phyloP scores from a whole-genome alignment of 768 basidiomycete species.

The Podaxis carcinomalis region DNA sequence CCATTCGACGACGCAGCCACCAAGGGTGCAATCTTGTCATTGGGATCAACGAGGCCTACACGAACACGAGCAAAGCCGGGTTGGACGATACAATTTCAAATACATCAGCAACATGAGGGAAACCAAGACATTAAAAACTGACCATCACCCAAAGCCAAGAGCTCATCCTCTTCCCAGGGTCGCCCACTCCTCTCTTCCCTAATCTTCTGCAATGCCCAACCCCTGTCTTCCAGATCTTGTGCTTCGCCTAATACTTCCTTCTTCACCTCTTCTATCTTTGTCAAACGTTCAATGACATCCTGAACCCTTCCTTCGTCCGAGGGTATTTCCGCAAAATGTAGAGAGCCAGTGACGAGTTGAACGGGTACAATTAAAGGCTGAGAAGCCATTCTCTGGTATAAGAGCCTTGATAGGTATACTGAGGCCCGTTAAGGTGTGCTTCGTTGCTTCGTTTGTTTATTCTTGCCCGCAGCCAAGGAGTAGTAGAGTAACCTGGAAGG shows the following conservation, averaged over 20 bases:
- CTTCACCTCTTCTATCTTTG: constrained; percentile 43
- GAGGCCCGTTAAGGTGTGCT: neutral
- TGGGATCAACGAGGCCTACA: constrained; percentile 47
- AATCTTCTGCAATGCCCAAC: constrained; percentile 70
- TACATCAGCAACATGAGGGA: neutral
- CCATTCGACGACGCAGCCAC: constrained; percentile 33
- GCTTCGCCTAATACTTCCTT: constrained; percentile 43
- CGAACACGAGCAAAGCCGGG: neutral
- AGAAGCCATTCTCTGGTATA: constrained; percentile 13
- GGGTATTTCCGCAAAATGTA: constrained; percentile 59
- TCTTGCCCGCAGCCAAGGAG: neutral
- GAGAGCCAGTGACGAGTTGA: constrained; percentile 50
- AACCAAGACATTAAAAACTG: constrained; percentile 10
- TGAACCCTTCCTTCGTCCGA: constrained; percentile 46
- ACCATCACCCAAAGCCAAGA: constrained; percentile 66
- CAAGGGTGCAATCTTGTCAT: constrained; percentile 46
- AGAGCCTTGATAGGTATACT: neutral
- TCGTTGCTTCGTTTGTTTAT: neutral
- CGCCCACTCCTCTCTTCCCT: constrained; percentile 55
- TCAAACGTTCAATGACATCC: constrained; percentile 54
- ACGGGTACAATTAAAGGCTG: constrained; percentile 48
- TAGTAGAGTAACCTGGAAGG: neutral
- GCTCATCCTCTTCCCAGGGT: constrained; percentile 68
- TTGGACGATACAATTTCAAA: neutral
- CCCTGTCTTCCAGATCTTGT: constrained; percentile 43